Conservation (phyloP, 768 basidiomycete genomes). For the Leccinum broughii region DNA sequence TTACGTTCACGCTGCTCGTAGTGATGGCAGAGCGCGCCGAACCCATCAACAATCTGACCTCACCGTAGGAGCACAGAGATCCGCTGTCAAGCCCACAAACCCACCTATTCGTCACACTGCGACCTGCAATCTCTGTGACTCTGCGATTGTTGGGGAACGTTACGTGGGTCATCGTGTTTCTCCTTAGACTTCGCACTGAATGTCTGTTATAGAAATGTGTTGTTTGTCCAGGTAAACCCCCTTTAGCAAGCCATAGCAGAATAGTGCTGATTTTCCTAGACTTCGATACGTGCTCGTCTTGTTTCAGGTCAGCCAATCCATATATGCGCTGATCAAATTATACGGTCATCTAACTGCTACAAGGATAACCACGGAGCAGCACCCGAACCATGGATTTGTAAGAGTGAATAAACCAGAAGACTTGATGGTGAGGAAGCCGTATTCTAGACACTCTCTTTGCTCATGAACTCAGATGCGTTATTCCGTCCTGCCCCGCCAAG, state of each 20-base stretch:
- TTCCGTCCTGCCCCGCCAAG: constrained; percentile 14
- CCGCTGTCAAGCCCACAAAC: neutral
- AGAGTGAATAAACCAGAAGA: constrained; percentile 54
- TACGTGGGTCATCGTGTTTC: constrained; percentile 52
- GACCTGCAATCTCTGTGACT: constrained; percentile 77
- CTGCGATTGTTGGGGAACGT: constrained; percentile 64
- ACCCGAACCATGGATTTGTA: constrained; percentile 76
- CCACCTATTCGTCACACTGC: constrained; percentile 55
- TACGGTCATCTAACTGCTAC: neutral
- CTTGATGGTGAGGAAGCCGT: constrained; percentile 51
- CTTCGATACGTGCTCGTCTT: constrained; percentile 72
- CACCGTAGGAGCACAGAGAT: neutral
- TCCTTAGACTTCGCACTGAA: constrained; percentile 7
- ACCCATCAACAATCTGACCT: neutral
- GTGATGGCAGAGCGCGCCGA: constrained; percentile 31
- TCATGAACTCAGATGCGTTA: constrained; percentile 31
- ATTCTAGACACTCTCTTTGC: neutral
- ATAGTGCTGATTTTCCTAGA: constrained; percentile 39
- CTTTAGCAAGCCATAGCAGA: neutral
- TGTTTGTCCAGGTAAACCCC: constrained; percentile 52
- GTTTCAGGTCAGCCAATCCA: constrained; percentile 54
- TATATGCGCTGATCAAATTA: neutral
- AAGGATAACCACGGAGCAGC: constrained; percentile 70
- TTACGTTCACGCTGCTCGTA: constrained; percentile 59
- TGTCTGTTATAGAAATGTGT: constrained; percentile 66